Evolutionary conservation across 2,329 filamentous ascomycete species (phyloP), one percentile per base, ranked within the genome.

Genomic region (Colletotrichum zoysiae): DNA sequence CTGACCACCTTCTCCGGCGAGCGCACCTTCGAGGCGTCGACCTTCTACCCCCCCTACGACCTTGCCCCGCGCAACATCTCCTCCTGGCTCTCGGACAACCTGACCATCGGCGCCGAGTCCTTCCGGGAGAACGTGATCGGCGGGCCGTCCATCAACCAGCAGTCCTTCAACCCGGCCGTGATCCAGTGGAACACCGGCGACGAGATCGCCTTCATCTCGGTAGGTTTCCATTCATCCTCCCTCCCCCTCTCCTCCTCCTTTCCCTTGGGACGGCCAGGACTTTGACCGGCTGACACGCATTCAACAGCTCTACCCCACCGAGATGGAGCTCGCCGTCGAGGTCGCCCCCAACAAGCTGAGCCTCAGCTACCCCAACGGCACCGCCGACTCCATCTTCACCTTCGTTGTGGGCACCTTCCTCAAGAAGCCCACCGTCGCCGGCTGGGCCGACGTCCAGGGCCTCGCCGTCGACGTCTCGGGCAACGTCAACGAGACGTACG

Each of bases 51-150:
- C 0, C 89, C 89, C 0, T 89, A 84, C 61, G 90, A 92, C 76
- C 81, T 81, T 1, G 84, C 83, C 20, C 84, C 86, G 0, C 84
- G 90, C 23, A 91, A 91, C 74, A 87, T 91, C 72, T 86, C 86
- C 0, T 84, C 87, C 14, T 91, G 88, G 87, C 75, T 91, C 0
- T 86, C 86, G 0, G 78, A 84, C 3, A 84, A 87, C 33, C 79
- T 91, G 14, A 90, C 86, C 11, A 90, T 92, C 72, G 90, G 90
- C 48, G 88, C 86, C 0, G 86, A 89, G 76, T 86, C 87, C 0
- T 90, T 89, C 74, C 83, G 86, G 16, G 85, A 91, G 77, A 86
- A 83, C 53, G 84, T 85, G 1, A 78, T 90, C 7, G 89, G 89
- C 12, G 90, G 89, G 0, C 85, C 86, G 6, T 82, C 84, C 1